phyloP scores from a whole-genome alignment of 306 rosid species.

The Lablab purpureus region DNA sequence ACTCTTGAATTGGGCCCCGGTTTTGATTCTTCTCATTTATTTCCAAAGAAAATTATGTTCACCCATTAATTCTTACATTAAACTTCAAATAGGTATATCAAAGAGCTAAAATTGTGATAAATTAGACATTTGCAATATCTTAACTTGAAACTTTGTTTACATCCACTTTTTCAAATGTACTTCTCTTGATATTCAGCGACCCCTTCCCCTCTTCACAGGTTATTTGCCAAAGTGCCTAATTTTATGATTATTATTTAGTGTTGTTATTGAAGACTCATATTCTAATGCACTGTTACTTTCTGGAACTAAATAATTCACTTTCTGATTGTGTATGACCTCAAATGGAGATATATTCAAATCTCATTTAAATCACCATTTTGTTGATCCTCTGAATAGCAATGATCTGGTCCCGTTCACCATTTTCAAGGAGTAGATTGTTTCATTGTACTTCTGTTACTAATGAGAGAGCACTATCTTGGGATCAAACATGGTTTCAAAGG shows the following conservation, averaged over 20 bases:
- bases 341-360: slow-evolving; percentile 9
- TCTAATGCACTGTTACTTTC: slow-evolving; percentile 13
- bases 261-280: not conserved
- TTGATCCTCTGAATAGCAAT: not conserved
- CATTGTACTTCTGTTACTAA: not conserved
- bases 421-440: slow-evolving; percentile 33
- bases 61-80: not conserved
- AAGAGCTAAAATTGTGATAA: slow-evolving; percentile 18
- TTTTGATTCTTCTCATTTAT: not conserved
- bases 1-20: no score
- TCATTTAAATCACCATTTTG: not conserved
- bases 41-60: slow-evolving; percentile 12
- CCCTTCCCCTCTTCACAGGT: not conserved
- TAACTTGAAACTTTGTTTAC: slow-evolving; percentile 30
- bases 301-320: not conserved
- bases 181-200: slow-evolving; percentile 14
- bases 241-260: slow-evolving; percentile 15
- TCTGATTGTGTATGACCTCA: slow-evolving; percentile 10
- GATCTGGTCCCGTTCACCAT: slow-evolving; percentile 16
- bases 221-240: slow-evolving; percentile 12
- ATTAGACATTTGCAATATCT: not conserved
- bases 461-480: not conserved
- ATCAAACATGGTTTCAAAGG: not conserved
- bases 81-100: not conserved
- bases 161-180: slow-evolving; percentile 19